Evolutionary conservation across 768 basidiomycete genomes (phyloP).

Genomic region (Gloeopeniophorella convolvens): DNA sequence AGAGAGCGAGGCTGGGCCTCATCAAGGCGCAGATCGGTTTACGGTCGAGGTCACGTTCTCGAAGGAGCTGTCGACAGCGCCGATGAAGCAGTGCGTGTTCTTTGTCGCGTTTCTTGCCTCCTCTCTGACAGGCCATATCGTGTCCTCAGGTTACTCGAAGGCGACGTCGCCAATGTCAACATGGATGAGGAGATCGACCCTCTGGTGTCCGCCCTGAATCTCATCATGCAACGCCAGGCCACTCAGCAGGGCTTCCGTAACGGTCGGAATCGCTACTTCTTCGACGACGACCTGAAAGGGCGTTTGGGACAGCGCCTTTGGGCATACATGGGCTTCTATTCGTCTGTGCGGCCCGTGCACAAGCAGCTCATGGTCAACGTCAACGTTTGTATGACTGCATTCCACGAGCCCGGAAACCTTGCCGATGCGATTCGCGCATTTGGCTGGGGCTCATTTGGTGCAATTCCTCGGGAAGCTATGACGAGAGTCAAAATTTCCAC

Average conservation of each 20-base stretch:
- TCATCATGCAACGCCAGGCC: slow-evolving; percentile 53
- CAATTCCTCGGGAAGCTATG: slow-evolving; percentile 42
- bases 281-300: slow-evolving; percentile 28
- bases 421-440: slow-evolving; percentile 52
- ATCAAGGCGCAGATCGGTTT: slow-evolving; percentile 34
- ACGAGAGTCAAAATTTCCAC: slow-evolving; percentile 54
- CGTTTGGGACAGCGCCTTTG: slow-evolving; percentile 35
- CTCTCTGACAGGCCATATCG: neutral
- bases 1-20: slow-evolving; percentile 33
- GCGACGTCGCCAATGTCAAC: slow-evolving; percentile 45
- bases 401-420: slow-evolving; percentile 55
- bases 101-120: neutral
- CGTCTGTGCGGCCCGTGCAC: slow-evolving; percentile 43
- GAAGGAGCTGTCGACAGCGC: slow-evolving; percentile 27
- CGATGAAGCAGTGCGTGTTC: slow-evolving; percentile 31
- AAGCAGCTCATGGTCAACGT: slow-evolving; percentile 49
- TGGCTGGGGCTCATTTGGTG: slow-evolving; percentile 33
- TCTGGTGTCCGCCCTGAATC: slow-evolving; percentile 55
- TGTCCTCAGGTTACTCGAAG: slow-evolving; percentile 45
- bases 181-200: slow-evolving; percentile 46
- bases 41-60: slow-evolving; percentile 32
- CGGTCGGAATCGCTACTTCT: slow-evolving; percentile 63
- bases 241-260: slow-evolving; percentile 53
- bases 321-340: slow-evolving; percentile 44
- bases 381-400: slow-evolving; percentile 48